Evolutionary conservation across 208 protist species (phyloP), one percentile per base, ranked within the genome.

Genomic region (Strigomonas oncopelti): DNA sequence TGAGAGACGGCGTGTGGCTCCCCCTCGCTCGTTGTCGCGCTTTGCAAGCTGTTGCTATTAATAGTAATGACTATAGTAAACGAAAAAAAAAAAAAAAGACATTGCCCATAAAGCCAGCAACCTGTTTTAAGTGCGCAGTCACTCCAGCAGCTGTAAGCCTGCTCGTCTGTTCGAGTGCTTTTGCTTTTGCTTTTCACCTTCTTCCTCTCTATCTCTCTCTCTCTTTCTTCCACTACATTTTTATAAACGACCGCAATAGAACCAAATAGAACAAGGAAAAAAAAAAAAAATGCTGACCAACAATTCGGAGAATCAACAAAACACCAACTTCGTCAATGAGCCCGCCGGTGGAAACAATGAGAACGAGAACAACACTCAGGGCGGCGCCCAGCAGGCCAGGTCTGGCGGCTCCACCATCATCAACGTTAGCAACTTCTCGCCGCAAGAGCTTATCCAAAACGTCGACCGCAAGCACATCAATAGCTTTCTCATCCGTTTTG

Each of bases 1-100:
- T 84, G 63, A 70, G 34, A 31, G 24, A 32, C 48, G 24, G 32
- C 0, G 13, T 48, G 42, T n/a, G n/a, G n/a, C n/a, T n/a, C n/a
- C n/a, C n/a, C n/a, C n/a, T n/a, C n/a, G n/a, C n/a, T n/a, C n/a
- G n/a, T n/a, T n/a, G n/a, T n/a, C n/a, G n/a, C n/a, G n/a, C n/a
- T n/a, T n/a, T n/a, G n/a, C n/a, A n/a, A n/a, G n/a, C n/a, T n/a
- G n/a, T n/a, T n/a, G n/a, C n/a, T n/a, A n/a, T n/a, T 56, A 13
- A 9, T 4, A 56, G 5, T 14, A 29, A 56, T 20, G 25, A 56
- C 7, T 56, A 4, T 9, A 56, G 4, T 4, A 20, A 56, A 56
- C n/a, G 14, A 14, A 56, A 9, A 56, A 56, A 56, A 13, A 14
- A 56, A 56, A 56, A 56, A 56, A 56, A 56, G 14, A 56, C 7